Percentiles rank a stretch among this genome's conserved stretches.
These are phyloP conservation scores for Smittium culicis DNA, from an alignment of 371 early-diverging fungal species.

Conservation along the genomic window DNA sequence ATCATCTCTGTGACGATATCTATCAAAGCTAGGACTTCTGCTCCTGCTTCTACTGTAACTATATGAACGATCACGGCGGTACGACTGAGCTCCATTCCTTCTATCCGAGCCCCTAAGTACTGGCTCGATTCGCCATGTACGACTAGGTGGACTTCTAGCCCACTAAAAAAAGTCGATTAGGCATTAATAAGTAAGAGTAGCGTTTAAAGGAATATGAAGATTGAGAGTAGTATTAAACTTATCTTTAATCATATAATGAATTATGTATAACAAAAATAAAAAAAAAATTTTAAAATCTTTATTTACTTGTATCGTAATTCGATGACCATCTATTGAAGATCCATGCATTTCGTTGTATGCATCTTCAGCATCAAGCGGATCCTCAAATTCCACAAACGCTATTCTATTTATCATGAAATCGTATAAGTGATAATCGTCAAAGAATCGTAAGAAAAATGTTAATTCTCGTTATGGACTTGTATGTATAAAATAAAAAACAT, in stretches of 20 bases:
- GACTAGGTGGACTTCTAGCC: not conserved
- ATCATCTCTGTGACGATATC: too few relatives aligned
- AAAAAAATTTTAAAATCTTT: not conserved
- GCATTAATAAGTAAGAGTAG: too few relatives aligned
- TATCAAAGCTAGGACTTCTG: too few relatives aligned
- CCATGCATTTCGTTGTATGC: slow-evolving; percentile 83
- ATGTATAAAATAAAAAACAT: not conserved
- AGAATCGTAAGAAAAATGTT: not conserved
- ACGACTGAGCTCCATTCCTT: too few relatives aligned
- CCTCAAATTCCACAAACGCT: slow-evolving; percentile 88
- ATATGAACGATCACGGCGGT: too few relatives aligned
- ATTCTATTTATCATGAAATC: too few relatives aligned
- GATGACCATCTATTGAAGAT: slow-evolving; percentile 56
- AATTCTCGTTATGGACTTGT: not conserved
- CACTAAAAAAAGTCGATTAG: not conserved
- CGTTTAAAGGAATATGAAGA: too few relatives aligned
- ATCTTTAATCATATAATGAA: too few relatives aligned
- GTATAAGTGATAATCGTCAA: not conserved
- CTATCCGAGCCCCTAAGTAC: too few relatives aligned
- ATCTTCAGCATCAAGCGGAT: slow-evolving; percentile 71
- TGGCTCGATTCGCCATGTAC: not conserved
- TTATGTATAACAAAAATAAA: not conserved
- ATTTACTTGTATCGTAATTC: slow-evolving; percentile 49
- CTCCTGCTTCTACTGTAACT: too few relatives aligned
- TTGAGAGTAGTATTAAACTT: too few relatives aligned